Conservation (phyloP, 495 filamentous ascomycete genomes). For the Cercophora newfieldiana region DNA sequence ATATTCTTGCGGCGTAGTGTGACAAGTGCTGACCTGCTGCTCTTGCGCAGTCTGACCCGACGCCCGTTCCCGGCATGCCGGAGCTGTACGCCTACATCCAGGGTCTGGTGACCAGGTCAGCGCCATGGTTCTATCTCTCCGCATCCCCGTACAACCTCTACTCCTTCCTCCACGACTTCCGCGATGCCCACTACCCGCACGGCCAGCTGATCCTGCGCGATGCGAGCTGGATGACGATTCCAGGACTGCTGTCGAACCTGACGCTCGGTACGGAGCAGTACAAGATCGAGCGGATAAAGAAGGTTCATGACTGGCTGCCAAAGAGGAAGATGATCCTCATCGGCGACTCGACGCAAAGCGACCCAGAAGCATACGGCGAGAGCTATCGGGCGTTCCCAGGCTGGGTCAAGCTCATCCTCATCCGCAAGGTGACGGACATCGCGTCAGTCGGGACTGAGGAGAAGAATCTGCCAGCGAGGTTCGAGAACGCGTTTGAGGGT, state of each 20-base stretch:
- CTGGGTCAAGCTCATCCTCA: slow-evolving; percentile 80
- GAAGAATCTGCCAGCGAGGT: slow-evolving; percentile 72
- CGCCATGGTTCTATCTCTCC: slow-evolving; percentile 90
- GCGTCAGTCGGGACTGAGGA: slow-evolving; percentile 63
- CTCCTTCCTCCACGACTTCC: slow-evolving; percentile 76
- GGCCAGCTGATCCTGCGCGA: slow-evolving; percentile 85
- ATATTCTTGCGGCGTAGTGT: not conserved
- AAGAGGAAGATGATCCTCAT: slow-evolving; percentile 76
- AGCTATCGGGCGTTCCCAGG: slow-evolving; percentile 52
- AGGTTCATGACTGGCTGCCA: slow-evolving; percentile 75
- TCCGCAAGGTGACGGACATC: slow-evolving; percentile 79
- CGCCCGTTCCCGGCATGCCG: slow-evolving; percentile 77
- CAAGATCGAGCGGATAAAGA: slow-evolving; percentile 77
- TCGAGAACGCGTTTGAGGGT: slow-evolving; percentile 78
- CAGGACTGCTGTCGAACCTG: slow-evolving; percentile 74
- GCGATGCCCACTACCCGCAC: slow-evolving; percentile 65
- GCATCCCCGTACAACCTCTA: slow-evolving; percentile 95
- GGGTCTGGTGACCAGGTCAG: slow-evolving; percentile 50
- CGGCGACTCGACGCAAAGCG: slow-evolving; percentile 87
- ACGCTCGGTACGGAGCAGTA: slow-evolving; percentile 83
- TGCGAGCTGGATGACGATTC: slow-evolving; percentile 81
- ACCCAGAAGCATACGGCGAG: slow-evolving; percentile 87
- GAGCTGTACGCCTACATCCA: slow-evolving; percentile 71
- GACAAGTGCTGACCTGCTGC: not conserved
- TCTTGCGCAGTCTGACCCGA: slow-evolving; percentile 47